Conservation (phyloP, 768 basidiomycete genomes). For the Leccinum ochraceum region DNA sequence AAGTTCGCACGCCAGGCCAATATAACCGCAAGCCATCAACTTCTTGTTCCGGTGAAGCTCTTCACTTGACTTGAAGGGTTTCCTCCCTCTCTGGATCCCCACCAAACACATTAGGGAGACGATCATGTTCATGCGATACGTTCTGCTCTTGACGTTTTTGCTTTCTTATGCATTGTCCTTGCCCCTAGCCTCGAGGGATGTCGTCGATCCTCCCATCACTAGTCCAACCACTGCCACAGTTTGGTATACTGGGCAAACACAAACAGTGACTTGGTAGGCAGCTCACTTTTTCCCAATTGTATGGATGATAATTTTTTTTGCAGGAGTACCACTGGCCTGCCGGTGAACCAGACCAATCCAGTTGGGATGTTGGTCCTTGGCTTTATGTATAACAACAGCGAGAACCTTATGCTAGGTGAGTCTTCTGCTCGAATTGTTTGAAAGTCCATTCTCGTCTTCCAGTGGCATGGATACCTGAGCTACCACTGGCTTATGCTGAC, state of each 20-base stretch:
- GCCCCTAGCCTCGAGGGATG: constrained; percentile 43
- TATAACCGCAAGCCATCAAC: constrained; percentile 16
- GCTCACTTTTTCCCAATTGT: neutral
- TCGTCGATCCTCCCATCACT: constrained; percentile 49
- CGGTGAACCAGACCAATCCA: constrained; percentile 31
- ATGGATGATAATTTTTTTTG: constrained; percentile 32
- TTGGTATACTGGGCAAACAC: constrained; percentile 45
- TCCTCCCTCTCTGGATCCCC: constrained; percentile 16
- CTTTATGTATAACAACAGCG: constrained; percentile 29
- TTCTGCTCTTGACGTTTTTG: constrained; percentile 24
- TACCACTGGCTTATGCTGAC: constrained; percentile 9
- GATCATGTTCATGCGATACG: constrained; percentile 27
- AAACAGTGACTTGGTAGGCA: constrained; percentile 54
- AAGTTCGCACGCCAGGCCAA: constrained; percentile 24
- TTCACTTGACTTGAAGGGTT: constrained; percentile 12
- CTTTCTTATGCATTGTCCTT: constrained; percentile 28
- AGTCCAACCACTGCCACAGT: constrained; percentile 42
- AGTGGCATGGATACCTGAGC: neutral
- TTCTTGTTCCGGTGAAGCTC: constrained; percentile 15
- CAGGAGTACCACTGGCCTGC: constrained; percentile 24
- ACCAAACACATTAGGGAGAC: constrained; percentile 15
- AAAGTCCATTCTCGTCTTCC: neutral
- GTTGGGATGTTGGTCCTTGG: constrained; percentile 34
- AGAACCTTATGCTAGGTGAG: constrained; percentile 34
- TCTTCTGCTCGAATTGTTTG: neutral